Percentiles rank a stretch among this genome's conserved stretches.
These are phyloP conservation scores for Gautieria morchelliformis DNA, from an alignment of 768 basidiomycete species.

Conservation along the genomic window DNA sequence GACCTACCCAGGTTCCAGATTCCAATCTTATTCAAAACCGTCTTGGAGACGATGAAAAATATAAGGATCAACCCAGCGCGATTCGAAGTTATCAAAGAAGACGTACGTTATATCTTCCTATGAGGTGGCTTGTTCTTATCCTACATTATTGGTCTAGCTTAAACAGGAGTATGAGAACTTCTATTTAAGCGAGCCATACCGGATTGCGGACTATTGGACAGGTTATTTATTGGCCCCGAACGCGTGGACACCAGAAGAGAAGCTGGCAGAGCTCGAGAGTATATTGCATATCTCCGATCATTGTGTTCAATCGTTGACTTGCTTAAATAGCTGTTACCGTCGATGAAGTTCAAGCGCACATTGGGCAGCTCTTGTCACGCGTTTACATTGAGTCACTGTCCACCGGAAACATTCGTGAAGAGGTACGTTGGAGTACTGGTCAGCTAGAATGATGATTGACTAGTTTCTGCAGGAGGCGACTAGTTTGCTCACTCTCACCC, in stretches of 20 bases:
- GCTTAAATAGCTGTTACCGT: slow-evolving; percentile 51
- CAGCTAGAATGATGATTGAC: neutral
- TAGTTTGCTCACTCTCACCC: slow-evolving; percentile 58
- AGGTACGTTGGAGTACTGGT: slow-evolving; percentile 41
- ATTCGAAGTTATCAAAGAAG: slow-evolving; percentile 75
- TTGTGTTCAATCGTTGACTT: neutral
- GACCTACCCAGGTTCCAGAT: slow-evolving; percentile 18
- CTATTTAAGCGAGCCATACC: slow-evolving; percentile 74
- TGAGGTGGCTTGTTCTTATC: slow-evolving; percentile 1
- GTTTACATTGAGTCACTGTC: slow-evolving; percentile 66
- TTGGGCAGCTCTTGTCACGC: slow-evolving; percentile 46
- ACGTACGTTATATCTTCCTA: slow-evolving; percentile 35
- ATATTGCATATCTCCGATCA: slow-evolving; percentile 21
- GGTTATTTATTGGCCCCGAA: slow-evolving; percentile 61
- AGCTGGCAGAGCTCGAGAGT: slow-evolving; percentile 67
- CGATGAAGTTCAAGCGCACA: slow-evolving; percentile 61
- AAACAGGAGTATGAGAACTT: slow-evolving; percentile 80
- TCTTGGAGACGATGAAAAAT: slow-evolving; percentile 58
- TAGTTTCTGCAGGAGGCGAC: slow-evolving; percentile 56
- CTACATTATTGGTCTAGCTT: slow-evolving; percentile 33
- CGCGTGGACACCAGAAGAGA: slow-evolving; percentile 72
- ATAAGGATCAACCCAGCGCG: slow-evolving; percentile 61
- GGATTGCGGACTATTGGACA: slow-evolving; percentile 66
- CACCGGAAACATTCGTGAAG: slow-evolving; percentile 75
- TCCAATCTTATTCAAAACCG: slow-evolving; percentile 56